Evolutionary conservation across 2,329 filamentous ascomycete genomes (phyloP), one percentile per base, ranked within the genome.

Genomic region (Celoporthe dispersa): DNA sequence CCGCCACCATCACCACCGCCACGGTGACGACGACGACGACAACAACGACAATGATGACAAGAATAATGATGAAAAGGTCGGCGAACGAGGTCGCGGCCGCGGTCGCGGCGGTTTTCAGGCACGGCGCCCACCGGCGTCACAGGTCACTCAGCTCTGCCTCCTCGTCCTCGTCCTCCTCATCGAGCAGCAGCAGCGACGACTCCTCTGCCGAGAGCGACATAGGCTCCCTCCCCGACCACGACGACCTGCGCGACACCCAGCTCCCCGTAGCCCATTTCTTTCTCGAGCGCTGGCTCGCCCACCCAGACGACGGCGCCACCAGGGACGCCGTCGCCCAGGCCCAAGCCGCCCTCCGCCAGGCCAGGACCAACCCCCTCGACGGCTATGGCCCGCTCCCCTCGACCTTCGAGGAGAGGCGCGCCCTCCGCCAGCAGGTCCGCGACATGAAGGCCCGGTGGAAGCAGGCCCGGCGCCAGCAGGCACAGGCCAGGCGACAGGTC

Each of bases 201-300:
- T 80, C 80, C 9, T 78, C 76, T 28, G 81, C 80, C 1, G 77
- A 73, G 3, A 81, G 78, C 0, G 85, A 84, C 2, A 77, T 88
- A 67, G 86, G 84, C 48, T 88, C 86, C 2, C 83, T 90, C 0
- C 85, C 86, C 0, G 82, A 85, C 67, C 85, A 84, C 74, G 84
- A 88, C 69, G 82, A 85, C 57, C 79, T 89, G 2, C 77, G 76
- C 16, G 83, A 84, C 66, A 74, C 79, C 25, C 86, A 88, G 75
- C 79, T 89, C 1, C 82, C 85, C 1, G 71, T 84, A 1, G 82
- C 84, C 19, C 81, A 81, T 61, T 75, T 80, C 16, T 81, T 81
- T 3, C 79, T 90, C 22, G 73, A 80, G 31, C 76, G 80, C 9
- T 89, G 86, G 86, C 80, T 87, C 1, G 77, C 81, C 11, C 80